These are phyloP conservation scores for Hyphopichia khmerensis DNA, from an alignment of 1,139 yeast species.

Conservation along the genomic window DNA sequence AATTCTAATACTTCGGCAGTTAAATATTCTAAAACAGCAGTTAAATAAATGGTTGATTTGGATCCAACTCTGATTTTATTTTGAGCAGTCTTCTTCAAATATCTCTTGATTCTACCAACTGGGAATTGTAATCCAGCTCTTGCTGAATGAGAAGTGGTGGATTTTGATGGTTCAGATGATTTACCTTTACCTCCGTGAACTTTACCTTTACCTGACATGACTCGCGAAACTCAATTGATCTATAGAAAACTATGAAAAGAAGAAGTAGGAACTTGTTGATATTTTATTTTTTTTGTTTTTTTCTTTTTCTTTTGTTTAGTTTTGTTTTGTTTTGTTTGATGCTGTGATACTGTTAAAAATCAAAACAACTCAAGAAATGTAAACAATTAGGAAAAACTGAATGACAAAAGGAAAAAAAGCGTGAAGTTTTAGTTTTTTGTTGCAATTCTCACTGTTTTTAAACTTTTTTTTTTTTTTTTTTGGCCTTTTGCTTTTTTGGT, in stretches of 20 bases:
- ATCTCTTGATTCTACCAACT: constrained; percentile 97
- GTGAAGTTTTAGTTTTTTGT: too few relatives aligned
- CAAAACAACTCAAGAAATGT: too few relatives aligned
- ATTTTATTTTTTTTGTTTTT: neutral
- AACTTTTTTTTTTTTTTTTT: too few relatives aligned
- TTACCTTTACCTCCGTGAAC: constrained; percentile 97
- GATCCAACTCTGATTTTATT: constrained; percentile 96
- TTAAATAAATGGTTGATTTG: constrained; percentile 93
- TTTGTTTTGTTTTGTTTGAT: too few relatives aligned
- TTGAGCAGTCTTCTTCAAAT: constrained; percentile 87
- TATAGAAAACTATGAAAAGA: neutral
- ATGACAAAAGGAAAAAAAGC: too few relatives aligned
- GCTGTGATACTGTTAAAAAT: too few relatives aligned
- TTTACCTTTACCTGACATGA: constrained; percentile 80
- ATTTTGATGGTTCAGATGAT: constrained; percentile 67
- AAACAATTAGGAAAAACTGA: too few relatives aligned
- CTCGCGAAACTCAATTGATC: neutral
- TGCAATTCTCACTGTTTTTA: too few relatives aligned
- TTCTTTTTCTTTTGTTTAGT: too few relatives aligned
- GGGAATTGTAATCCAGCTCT: constrained; percentile 98
- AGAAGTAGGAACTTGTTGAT: neutral
- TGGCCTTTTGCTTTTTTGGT: too few relatives aligned
- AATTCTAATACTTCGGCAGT: constrained; percentile 98
- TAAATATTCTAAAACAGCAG: constrained; percentile 95
- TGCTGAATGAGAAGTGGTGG: constrained; percentile 85